Base-by-base conservation (phyloP, 2,329 filamentous ascomycete species). In the Penicillium decumbens region DNA sequence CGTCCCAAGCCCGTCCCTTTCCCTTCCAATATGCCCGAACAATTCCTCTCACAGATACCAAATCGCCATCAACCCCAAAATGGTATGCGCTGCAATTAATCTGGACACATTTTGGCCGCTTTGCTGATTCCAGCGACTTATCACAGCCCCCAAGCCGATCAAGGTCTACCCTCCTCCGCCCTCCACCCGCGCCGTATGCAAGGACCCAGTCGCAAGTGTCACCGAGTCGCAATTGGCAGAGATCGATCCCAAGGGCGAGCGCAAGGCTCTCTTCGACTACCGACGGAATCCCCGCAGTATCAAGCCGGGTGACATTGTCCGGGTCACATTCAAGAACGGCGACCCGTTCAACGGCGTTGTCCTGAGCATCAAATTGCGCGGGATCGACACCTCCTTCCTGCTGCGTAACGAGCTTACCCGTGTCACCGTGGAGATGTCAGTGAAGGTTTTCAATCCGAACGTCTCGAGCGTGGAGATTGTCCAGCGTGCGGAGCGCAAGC, bases 371-470 rank as follows among this genome's bases (percentile, higher is more conserved):
- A 87, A 91, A 48, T 80, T 89, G 47, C 80, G 87, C n/a, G 90
- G 90, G 51, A 81, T 93, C 52, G 92, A 97, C 74, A 95, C 89
- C 2, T 87, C 88, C 4, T 85, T 98, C 47, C 75, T 95, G 51
- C 78, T 98, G 52, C 82, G 93, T 49, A 92, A 92, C 62, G 84
- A 95, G 67, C 75, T 98, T 61, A 91, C 89, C 59, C 82, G 88
- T 61, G 82, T 95, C 6, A 88, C 89, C 53, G 89, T 95, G 52
- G 93, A 98, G 80, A 93, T 95, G 89, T 95, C 89, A 85, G 90
- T 88, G 73, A 98, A 98, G 78, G 79, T 97, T 51, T 97, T 93
- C 77, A 88, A 83, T 66, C 92, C 92, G 53, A 87, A 88, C 66
- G 86, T 97, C 28, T 83, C 87, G 67, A 89, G 88, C 56, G 89